Base-by-base conservation (phyloP, 2,329 filamentous ascomycete species). In the Arthrobotrys musiformis region DNA sequence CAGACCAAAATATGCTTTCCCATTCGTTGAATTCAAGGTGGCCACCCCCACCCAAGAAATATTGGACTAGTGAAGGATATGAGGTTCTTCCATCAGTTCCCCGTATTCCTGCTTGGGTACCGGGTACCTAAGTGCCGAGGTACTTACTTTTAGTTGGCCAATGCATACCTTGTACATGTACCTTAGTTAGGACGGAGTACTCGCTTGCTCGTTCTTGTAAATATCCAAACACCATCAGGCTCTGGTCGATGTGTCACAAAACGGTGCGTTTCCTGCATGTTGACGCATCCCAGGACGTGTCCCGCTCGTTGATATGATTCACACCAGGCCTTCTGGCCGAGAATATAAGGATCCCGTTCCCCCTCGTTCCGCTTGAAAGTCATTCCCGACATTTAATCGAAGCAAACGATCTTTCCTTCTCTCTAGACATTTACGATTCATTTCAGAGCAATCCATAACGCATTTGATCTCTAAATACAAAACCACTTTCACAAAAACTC, bases 41-140 rank as follows among this genome's bases (percentile, higher is more conserved):
- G 46, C 28, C 72, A 64, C 72, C 72, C 72, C 68, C 70, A 58
- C 70, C 9, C 19, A 26, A 15, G 60, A 54, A 28, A 33, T 13
- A n/a, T n/a, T n/a, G 46, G 30, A 30, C 73, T 77, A 77, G 66
- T 58, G 73, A 77, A 77, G 73, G 73, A 77, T 77, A 67, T 44
- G n/a, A n/a, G n/a, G n/a, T n/a, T n/a, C n/a, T n/a, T n/a, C n/a
- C n/a, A n/a, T n/a, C n/a, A n/a, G n/a, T n/a, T n/a, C n/a, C n/a
- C n/a, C n/a, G n/a, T n/a, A n/a, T n/a, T n/a, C n/a, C n/a, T n/a
- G n/a, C n/a, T n/a, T n/a, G n/a, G n/a, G n/a, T n/a, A n/a, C n/a
- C n/a, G n/a, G n/a, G n/a, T n/a, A n/a, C n/a, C n/a, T n/a, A n/a
- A n/a, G n/a, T n/a, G n/a, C n/a, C n/a, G n/a, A n/a, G n/a, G n/a